These are phyloP conservation scores for Durusdinium trenchii DNA, from an alignment of 73 alveolate genomes.

Conservation along the genomic window DNA sequence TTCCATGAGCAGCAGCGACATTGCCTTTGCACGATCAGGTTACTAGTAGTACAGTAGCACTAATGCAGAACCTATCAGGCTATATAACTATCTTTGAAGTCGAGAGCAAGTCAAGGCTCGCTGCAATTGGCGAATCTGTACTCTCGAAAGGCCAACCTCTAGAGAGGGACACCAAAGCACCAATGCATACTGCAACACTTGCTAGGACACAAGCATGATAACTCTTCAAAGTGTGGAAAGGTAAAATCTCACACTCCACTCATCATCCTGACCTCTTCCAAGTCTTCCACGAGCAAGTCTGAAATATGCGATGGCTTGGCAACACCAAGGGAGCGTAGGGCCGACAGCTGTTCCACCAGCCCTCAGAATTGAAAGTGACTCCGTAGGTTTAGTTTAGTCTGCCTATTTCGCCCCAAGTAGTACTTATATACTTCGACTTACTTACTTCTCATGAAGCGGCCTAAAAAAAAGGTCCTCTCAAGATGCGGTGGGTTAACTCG, in stretches of 20 bases:
- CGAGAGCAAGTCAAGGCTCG: neutral
- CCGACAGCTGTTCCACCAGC: neutral
- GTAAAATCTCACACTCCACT: neutral
- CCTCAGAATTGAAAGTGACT: neutral
- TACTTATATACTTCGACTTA: too few species aligned
- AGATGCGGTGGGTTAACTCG: too few species aligned
- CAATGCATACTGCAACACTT: neutral
- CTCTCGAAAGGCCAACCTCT: conserved; percentile 79
- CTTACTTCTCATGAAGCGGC: too few species aligned
- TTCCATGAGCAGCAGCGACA: neutral
- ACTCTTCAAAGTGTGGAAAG: neutral
- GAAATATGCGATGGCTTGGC: conserved; percentile 21
- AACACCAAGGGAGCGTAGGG: conserved; percentile 48
- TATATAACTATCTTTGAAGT: neutral
- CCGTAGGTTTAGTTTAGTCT: neutral
- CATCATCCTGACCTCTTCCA: conserved; percentile 44
- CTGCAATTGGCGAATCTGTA: neutral
- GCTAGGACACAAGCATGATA: neutral
- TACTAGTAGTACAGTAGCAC: neutral
- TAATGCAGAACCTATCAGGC: neutral
- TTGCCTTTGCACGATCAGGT: neutral
- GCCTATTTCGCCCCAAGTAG: too few species aligned
- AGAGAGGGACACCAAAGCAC: neutral
- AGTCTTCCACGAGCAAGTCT: conserved; percentile 78
- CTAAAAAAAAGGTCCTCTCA: too few species aligned